These are phyloP conservation scores for Talaromyces sp. DNA, from an alignment of 2,329 filamentous ascomycete genomes.

Conservation along the genomic window DNA sequence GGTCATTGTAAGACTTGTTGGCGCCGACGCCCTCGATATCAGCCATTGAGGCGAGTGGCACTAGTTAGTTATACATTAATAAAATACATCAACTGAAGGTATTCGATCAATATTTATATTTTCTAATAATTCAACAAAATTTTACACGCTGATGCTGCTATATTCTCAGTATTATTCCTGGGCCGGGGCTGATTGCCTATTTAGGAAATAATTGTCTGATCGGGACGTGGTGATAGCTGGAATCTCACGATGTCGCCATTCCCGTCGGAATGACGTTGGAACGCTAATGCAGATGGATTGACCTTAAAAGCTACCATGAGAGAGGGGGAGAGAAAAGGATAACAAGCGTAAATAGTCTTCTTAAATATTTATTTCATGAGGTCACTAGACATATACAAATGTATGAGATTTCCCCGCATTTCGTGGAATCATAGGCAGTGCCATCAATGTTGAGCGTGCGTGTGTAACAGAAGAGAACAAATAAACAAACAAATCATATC, in stretches of 20 bases:
- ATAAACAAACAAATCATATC: too few relatives aligned
- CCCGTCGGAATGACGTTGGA: constrained; percentile 12
- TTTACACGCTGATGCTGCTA: background rate
- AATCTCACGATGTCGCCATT: background rate
- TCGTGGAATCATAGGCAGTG: too few relatives aligned
- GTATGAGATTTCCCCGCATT: too few relatives aligned
- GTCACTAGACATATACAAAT: too few relatives aligned
- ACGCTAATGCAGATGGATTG: background rate
- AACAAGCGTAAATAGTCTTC: too few relatives aligned
- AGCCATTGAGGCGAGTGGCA: background rate
- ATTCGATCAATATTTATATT: background rate
- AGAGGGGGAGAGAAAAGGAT: too few relatives aligned
- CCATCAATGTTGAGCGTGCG: too few relatives aligned
- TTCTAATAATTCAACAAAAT: background rate
- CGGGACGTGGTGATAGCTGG: background rate
- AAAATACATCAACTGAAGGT: too few relatives aligned
- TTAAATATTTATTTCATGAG: too few relatives aligned
- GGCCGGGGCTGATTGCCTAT: background rate
- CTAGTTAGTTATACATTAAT: too few relatives aligned
- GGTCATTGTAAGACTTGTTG: constrained; percentile 3
- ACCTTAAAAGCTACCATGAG: too few relatives aligned
- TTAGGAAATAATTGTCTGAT: background rate
- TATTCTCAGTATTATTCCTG: background rate
- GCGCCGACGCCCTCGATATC: constrained; percentile 1
- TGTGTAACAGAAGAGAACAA: too few relatives aligned